Percentiles rank a stretch among this genome's conserved stretches.
phyloP scores from a whole-genome alignment of 345 rosid genomes.

The Salix suchowensis region DNA sequence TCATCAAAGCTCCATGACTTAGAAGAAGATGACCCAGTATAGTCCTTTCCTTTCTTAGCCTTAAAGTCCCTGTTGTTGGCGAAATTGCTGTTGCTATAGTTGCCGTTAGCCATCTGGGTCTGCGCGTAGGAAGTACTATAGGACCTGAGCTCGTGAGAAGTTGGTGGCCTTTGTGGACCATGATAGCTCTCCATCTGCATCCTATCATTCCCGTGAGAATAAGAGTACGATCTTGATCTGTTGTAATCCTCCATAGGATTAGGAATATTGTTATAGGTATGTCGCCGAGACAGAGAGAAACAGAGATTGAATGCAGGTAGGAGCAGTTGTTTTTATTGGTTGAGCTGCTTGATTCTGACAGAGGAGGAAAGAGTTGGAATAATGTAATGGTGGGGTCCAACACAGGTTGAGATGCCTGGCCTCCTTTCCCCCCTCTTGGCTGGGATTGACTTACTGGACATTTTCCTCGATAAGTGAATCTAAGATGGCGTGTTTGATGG shows the following conservation, averaged over 20 bases:
- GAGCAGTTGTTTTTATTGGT: background rate
- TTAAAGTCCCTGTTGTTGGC: slow-evolving; percentile 23
- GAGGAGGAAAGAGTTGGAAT: background rate
- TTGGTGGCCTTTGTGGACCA: slow-evolving; percentile 30
- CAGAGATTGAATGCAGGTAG: background rate
- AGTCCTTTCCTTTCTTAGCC: slow-evolving; percentile 51
- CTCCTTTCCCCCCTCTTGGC: background rate
- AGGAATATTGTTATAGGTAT: background rate
- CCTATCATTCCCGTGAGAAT: slow-evolving; percentile 32
- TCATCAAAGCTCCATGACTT: slow-evolving; percentile 57
- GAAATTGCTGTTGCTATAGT: slow-evolving; percentile 1
- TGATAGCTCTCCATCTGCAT: slow-evolving; percentile 65
- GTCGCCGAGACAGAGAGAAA: background rate
- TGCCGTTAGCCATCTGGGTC: slow-evolving; percentile 38
- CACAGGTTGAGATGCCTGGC: background rate
- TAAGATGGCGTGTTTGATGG: slow-evolving; percentile 20
- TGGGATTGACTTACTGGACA: background rate
- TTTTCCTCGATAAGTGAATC: background rate
- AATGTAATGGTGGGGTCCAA: slow-evolving; percentile 18
- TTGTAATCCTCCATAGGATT: slow-evolving; percentile 56
- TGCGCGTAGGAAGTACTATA: slow-evolving; percentile 59
- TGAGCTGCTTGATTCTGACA: slow-evolving; percentile 16
- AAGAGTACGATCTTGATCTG: slow-evolving; percentile 44
- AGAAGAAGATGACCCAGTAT: slow-evolving; percentile 38
- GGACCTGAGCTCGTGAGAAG: slow-evolving; percentile 50